Base-by-base conservation (phyloP, 23 red algal species). In the Chondrus crispus region DNA sequence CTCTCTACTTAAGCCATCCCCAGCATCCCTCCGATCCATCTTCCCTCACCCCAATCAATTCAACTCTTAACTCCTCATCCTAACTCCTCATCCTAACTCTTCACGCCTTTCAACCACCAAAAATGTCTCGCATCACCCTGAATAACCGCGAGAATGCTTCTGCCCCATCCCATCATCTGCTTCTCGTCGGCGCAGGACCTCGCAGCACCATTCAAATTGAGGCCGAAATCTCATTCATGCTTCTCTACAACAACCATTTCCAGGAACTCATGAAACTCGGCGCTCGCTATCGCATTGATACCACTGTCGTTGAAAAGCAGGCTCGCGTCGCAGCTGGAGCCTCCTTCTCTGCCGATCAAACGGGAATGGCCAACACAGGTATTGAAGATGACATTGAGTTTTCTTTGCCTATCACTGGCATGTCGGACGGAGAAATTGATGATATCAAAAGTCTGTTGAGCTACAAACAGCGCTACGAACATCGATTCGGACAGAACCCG, bases 301-400 rank as follows among this genome's bases (percentile, higher is more conserved):
- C 69, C 0, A 49, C 54, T 28, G 77, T 89, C 39, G 69, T 89
- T n/a, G 85, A 89, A 33, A 89, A 89, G 85, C 66, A 89, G 49
- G 36, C 42, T 36, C n/a, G 24, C 66, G 22, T 89, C 10, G 85
- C 57, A 14, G 64, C 30, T 30, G 85, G 85, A 13, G 50, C n/a
- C 11, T 66, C 85, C 29, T 89, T 75, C 46, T 57, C 45, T 2
- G 41, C 45, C 14, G 46, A 20, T 7, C 85, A 89, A 9, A 58
- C 66, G 9, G 85, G 85, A 48, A 89, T 77, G 69, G 58, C 69
- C 57, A 89, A 89, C 54, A 76, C 40, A n/a, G 41, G 41, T 35
- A 50, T 77, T 69, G 85, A 89, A 62, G 46, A 19, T 50, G 72
- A 89, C 37, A 74, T 89, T 30, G 46, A 45, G 3, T 89, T 89